phyloP scores from a whole-genome alignment of 169 alveolate genomes.

The Babesia caballi region DNA sequence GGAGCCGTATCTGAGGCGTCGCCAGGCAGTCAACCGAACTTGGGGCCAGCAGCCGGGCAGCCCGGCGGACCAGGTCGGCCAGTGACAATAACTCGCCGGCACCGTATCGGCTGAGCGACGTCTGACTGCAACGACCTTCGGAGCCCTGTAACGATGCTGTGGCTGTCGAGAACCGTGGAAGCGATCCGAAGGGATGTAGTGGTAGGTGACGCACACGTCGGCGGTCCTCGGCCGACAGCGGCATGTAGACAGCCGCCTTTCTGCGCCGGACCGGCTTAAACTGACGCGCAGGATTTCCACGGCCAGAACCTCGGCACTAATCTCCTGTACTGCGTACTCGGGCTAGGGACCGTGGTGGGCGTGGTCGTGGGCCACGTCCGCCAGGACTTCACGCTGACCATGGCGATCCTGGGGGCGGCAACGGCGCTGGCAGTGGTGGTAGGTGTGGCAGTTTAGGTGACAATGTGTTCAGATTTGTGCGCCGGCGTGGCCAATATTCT shows the following conservation, averaged over 20 bases:
- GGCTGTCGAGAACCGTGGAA: neutral
- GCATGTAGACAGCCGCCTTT: neutral
- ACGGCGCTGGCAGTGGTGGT: conserved; percentile 20
- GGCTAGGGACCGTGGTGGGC: conserved; percentile 30
- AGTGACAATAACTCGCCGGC: neutral
- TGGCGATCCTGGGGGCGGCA: conserved; percentile 7
- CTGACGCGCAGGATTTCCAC: conserved; percentile 53
- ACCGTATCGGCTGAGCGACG: too few species aligned
- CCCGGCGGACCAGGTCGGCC: neutral
- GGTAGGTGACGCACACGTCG: neutral
- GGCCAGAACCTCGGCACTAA: conserved; percentile 44
- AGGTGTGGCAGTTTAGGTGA: neutral
- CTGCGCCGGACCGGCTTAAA: neutral
- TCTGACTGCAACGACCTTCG: too few species aligned
- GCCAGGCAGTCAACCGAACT: neutral
- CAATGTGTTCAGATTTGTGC: conserved; percentile 33
- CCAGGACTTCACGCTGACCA: conserved; percentile 29
- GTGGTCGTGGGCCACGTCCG: conserved; percentile 27
- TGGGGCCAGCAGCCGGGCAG: conserved; percentile 18
- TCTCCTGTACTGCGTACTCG: conserved; percentile 1
- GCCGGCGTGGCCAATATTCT: conserved; percentile 58
- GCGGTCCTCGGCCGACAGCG: too few species aligned
- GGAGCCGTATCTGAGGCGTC: neutral
- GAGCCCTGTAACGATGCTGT: neutral
- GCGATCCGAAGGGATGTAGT: neutral